phyloP scores from a whole-genome alignment of 2,329 filamentous ascomycete species.

The Bipolaris cookei region DNA sequence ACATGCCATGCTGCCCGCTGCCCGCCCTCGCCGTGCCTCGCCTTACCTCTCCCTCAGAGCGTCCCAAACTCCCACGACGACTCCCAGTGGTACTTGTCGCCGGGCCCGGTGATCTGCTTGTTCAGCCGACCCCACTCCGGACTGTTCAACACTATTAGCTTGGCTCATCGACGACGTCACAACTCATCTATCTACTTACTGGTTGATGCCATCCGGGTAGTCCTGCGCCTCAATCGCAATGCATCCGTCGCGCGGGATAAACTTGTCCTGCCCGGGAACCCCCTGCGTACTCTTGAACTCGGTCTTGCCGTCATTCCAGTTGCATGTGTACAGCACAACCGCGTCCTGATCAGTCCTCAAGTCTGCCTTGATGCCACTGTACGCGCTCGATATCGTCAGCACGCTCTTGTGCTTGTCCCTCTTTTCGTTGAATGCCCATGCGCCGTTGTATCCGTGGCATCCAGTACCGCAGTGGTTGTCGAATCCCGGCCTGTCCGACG shows the following conservation, averaged over 20 bases:
- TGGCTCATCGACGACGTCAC: conserved; percentile 2
- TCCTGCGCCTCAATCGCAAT: conserved; percentile 46
- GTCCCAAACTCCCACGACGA: conserved; percentile 43
- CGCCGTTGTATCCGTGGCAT: conserved; percentile 46
- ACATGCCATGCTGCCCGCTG: not conserved
- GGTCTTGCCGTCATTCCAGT: conserved; percentile 46
- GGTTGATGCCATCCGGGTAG: conserved; percentile 46
- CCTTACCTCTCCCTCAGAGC: conserved; percentile 14
- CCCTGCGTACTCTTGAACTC: conserved; percentile 45
- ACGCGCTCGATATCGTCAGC: conserved; percentile 38
- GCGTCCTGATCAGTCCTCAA: conserved; percentile 42
- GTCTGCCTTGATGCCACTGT: conserved; percentile 44
- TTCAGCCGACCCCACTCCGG: conserved; percentile 43
- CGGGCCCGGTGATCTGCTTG: conserved; percentile 42
- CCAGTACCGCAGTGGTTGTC: conserved; percentile 43
- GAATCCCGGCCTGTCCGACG: conserved; percentile 33
- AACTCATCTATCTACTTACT: conserved; percentile 29
- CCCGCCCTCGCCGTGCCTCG: not conserved
- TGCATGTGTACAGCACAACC: conserved; percentile 45
- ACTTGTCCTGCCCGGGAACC: conserved; percentile 35
- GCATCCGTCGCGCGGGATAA: conserved; percentile 44
- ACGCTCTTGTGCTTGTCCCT: conserved; percentile 32
- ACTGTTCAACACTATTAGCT: conserved; percentile 34
- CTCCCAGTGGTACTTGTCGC: conserved; percentile 44
- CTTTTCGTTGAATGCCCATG: conserved; percentile 39